Percentiles rank a stretch among this genome's conserved stretches.
phyloP scores from a whole-genome alignment of 1,139 yeast genomes.

The Candida dubliniensis region DNA sequence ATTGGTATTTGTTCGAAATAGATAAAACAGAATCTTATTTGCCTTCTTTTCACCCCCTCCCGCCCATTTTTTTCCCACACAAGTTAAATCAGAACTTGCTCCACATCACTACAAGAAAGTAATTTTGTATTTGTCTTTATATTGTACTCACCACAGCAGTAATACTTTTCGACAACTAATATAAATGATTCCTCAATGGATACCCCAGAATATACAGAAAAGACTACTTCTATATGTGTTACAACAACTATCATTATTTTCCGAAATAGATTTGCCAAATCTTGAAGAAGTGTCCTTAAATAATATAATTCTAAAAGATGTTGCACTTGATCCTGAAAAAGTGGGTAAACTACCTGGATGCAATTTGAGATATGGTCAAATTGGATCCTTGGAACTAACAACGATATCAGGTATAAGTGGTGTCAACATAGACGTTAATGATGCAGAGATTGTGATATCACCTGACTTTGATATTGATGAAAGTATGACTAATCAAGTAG shows the following conservation, averaged over 20 bases:
- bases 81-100: too few species aligned
- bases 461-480: slow-evolving; percentile 37
- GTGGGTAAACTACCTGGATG: slow-evolving; percentile 66
- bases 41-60: too few species aligned
- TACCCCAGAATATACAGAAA: slow-evolving; percentile 81
- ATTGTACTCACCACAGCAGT: too few species aligned
- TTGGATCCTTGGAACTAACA: slow-evolving; percentile 51
- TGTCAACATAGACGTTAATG: slow-evolving; percentile 58
- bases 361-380: slow-evolving; percentile 60
- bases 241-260: slow-evolving; percentile 79
- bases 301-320: slow-evolving; percentile 56
- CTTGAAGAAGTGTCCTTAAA: slow-evolving; percentile 70
- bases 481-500: slow-evolving; percentile 28
- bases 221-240: slow-evolving; percentile 75
- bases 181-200: slow-evolving; percentile 67
- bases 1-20: too few species aligned
- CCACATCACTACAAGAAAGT: too few species aligned
- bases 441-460: slow-evolving; percentile 58
- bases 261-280: slow-evolving; percentile 78
- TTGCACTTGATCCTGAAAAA: slow-evolving; percentile 72
- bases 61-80: too few species aligned
- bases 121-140: too few species aligned
- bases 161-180: slow-evolving; percentile 1
- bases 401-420: slow-evolving; percentile 47
- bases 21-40: too few species aligned